These are phyloP conservation scores for Bryoglossum gracile DNA, from an alignment of 495 filamentous ascomycete genomes.

Conservation along the genomic window DNA sequence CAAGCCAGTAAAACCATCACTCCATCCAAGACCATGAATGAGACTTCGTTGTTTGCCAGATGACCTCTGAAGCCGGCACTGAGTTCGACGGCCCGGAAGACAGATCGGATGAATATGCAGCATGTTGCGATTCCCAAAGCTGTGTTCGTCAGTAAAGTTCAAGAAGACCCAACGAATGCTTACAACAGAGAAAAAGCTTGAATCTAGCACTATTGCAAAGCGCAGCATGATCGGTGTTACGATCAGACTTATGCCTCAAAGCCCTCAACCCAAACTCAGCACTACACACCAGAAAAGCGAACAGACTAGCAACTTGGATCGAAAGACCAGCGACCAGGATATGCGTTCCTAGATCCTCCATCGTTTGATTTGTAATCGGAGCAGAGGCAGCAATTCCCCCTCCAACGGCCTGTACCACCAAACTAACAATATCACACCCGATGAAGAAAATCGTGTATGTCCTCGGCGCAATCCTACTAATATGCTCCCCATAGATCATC, in stretches of 20 bases:
- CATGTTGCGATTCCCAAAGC: slow-evolving; percentile 25
- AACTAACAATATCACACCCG: slow-evolving; percentile 51
- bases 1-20: slow-evolving; percentile 45
- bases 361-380: slow-evolving; percentile 18
- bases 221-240: slow-evolving; percentile 21
- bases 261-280: slow-evolving; percentile 32
- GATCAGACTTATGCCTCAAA: neutral
- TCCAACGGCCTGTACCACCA: slow-evolving; percentile 53
- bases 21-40: slow-evolving; percentile 53
- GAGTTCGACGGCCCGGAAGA: slow-evolving; percentile 31
- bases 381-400: slow-evolving; percentile 47
- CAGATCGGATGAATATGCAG: slow-evolving; percentile 29
- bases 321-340: slow-evolving; percentile 59
- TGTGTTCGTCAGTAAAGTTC: slow-evolving; percentile 26
- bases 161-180: neutral
- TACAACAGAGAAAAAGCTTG: slow-evolving; percentile 7
- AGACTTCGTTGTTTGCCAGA: slow-evolving; percentile 41
- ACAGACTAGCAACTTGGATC: slow-evolving; percentile 46
- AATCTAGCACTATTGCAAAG: slow-evolving; percentile 6
- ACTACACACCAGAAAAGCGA: slow-evolving; percentile 38
- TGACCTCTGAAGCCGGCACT: slow-evolving; percentile 26
- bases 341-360: slow-evolving; percentile 38
- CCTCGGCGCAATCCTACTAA: slow-evolving; percentile 51
- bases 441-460: slow-evolving; percentile 44
- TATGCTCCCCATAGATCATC: slow-evolving; percentile 45